These are phyloP conservation scores for Cryptosporidium muris DNA, from an alignment of 169 alveolate species.

Conservation along the genomic window DNA sequence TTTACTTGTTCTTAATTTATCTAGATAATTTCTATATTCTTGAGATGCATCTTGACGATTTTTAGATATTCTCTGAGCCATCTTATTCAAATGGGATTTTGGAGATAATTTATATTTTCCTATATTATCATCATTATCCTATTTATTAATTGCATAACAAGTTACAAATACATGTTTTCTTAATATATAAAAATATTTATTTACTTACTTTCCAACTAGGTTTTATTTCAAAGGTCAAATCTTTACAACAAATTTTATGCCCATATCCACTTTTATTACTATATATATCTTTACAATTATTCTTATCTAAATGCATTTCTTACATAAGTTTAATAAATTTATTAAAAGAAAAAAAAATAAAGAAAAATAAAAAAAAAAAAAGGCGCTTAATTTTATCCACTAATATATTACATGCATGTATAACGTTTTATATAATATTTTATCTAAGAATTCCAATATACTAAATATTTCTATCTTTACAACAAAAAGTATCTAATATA, in stretches of 20 bases:
- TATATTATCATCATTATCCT: constrained; percentile 12
- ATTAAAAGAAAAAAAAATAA: too few species aligned
- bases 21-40: constrained; percentile 44
- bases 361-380: not conserved
- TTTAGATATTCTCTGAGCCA: constrained; percentile 38
- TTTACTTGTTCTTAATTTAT: constrained; percentile 24
- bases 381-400: too few species aligned
- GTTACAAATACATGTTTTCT: not conserved
- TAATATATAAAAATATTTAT: not conserved
- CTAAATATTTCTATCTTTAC: too few species aligned
- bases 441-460: too few species aligned
- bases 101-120: constrained; percentile 44
- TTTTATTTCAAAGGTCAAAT: constrained; percentile 50
- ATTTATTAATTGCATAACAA: not conserved
- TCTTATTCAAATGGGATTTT: constrained; percentile 34
- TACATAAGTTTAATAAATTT: too few species aligned
- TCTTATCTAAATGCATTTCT: too few species aligned
- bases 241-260: constrained; percentile 1
- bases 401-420: too few species aligned
- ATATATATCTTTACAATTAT: not conserved
- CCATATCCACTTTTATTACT: constrained; percentile 3
- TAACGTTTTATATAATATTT: too few species aligned
- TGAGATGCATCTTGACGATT: constrained; percentile 38
- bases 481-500: too few species aligned
- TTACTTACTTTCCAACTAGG: constrained; percentile 66